Conservation (phyloP, 2,329 filamentous ascomycete genomes). For the Paracorniculantispora psalliotae region DNA sequence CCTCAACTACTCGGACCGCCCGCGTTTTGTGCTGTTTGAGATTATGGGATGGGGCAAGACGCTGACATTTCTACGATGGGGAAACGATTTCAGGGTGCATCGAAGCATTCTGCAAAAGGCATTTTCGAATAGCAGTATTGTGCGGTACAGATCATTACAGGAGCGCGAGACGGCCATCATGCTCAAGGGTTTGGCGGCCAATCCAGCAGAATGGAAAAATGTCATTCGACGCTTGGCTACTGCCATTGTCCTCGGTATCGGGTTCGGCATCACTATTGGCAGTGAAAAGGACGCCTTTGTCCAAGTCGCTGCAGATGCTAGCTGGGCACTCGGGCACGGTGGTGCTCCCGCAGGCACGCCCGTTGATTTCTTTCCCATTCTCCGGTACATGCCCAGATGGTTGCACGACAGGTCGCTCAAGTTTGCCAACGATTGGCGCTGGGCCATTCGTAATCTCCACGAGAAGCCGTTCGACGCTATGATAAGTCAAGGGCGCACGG, state of each 20-base stretch:
- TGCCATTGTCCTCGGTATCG: conserved; percentile 37
- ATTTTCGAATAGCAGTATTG: conserved; percentile 36
- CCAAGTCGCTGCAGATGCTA: conserved; percentile 30
- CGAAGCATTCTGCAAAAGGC: conserved; percentile 38
- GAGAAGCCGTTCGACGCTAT: conserved; percentile 38
- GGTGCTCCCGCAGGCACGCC: conserved; percentile 31
- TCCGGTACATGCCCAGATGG: conserved; percentile 37
- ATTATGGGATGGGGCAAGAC: conserved; percentile 44
- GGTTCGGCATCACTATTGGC: conserved; percentile 37
- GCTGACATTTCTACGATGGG: conserved; percentile 40
- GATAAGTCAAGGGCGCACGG: conserved; percentile 25
- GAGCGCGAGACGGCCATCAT: conserved; percentile 28
- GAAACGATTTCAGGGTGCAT: conserved; percentile 38
- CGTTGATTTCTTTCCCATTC: conserved; percentile 45
- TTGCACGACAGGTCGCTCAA: conserved; percentile 26
- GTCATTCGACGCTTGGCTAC: conserved; percentile 34
- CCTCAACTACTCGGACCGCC: conserved; percentile 39
- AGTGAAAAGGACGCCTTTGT: conserved; percentile 35
- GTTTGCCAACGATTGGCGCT: conserved; percentile 26
- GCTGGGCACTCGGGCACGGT: conserved; percentile 24
- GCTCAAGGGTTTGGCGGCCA: conserved; percentile 26
- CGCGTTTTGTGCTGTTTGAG: conserved; percentile 39
- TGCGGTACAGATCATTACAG: conserved; percentile 31
- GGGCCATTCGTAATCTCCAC: conserved; percentile 36
- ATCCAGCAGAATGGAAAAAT: conserved; percentile 32